A percentile compares a stretch with the other conserved stretches of the same genome.
These are phyloP conservation scores for Trypanosoma avium DNA, from an alignment of 208 protist species.

Conservation along the genomic window DNA sequence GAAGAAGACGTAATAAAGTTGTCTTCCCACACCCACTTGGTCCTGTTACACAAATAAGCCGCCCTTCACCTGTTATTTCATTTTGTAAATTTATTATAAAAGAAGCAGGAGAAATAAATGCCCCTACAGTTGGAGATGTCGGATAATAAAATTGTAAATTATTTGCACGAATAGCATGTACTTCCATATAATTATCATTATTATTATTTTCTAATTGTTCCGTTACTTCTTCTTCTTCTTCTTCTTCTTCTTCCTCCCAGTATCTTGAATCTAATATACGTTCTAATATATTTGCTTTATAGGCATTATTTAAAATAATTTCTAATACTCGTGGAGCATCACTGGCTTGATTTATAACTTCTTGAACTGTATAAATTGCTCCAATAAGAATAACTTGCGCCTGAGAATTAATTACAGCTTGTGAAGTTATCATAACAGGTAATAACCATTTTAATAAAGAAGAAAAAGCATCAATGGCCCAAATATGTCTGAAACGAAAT, in stretches of 20 bases:
- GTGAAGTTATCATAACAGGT: conserved; percentile 13
- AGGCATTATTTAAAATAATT: conserved; percentile 64
- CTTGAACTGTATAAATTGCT: conserved; percentile 36
- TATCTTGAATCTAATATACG: conserved; percentile 36
- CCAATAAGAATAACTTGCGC: conserved; percentile 30
- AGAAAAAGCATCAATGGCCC: conserved; percentile 20
- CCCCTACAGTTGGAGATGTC: conserved; percentile 56
- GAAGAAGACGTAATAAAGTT: conserved; percentile 66
- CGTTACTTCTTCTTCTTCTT: not conserved
- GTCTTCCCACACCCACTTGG: conserved; percentile 76
- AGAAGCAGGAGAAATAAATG: conserved; percentile 32
- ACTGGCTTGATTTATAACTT: conserved; percentile 31
- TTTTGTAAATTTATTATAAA: conserved; percentile 23
- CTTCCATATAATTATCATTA: conserved; percentile 5
- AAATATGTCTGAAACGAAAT: conserved; percentile 1
- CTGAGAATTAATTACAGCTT: conserved; percentile 16
- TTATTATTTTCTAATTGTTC: not conserved
- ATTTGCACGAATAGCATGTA: conserved; percentile 26
- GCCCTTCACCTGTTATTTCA: conserved; percentile 26
- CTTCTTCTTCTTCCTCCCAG: conserved; percentile 43
- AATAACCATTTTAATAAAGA: conserved; percentile 10
- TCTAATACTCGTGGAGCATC: conserved; percentile 54
- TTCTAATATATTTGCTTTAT: conserved; percentile 72
- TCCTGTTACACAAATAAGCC: conserved; percentile 59
- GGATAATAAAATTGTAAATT: conserved; percentile 68